Percentiles rank a stretch among this genome's conserved stretches.
Conservation (phyloP, 2,329 filamentous ascomycete genomes). For the Aspergillus nomiae region DNA sequence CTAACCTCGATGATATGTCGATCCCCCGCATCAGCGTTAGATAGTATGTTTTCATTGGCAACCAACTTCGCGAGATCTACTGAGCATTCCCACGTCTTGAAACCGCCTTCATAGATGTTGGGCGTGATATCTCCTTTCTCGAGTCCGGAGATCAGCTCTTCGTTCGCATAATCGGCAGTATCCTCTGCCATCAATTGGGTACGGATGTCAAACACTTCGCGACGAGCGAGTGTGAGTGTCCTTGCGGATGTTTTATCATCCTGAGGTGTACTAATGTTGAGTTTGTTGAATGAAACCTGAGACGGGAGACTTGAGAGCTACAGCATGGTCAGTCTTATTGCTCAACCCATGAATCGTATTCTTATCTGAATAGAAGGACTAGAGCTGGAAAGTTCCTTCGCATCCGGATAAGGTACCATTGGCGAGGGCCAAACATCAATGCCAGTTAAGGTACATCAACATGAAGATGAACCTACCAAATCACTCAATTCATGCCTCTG, state of each 20-base stretch:
- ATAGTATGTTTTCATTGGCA: constrained; percentile 18
- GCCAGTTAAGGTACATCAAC: background rate
- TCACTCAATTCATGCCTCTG: constrained; percentile 49
- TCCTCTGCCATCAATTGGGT: constrained; percentile 65
- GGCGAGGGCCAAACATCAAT: background rate
- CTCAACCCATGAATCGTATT: constrained; percentile 7
- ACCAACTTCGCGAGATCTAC: constrained; percentile 56
- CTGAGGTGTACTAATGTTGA: constrained; percentile 43
- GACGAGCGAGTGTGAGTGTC: constrained; percentile 50
- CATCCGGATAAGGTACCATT: background rate
- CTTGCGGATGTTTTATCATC: constrained; percentile 6
- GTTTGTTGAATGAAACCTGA: constrained; percentile 60
- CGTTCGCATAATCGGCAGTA: constrained; percentile 44
- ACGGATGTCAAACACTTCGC: constrained; percentile 65
- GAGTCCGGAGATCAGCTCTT: constrained; percentile 50
- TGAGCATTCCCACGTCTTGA: constrained; percentile 70
- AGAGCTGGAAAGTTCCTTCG: background rate
- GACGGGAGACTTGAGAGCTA: constrained; percentile 60
- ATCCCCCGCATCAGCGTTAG: constrained; percentile 9
- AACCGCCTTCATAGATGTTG: constrained; percentile 67
- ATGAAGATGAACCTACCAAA: constrained; percentile 49
- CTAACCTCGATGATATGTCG: constrained; percentile 47
- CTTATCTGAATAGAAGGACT: background rate
- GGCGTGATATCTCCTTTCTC: constrained; percentile 60
- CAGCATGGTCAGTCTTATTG: background rate